These are phyloP conservation scores for Drechslera avenae DNA, from an alignment of 2,329 filamentous ascomycete genomes.

Conservation along the genomic window DNA sequence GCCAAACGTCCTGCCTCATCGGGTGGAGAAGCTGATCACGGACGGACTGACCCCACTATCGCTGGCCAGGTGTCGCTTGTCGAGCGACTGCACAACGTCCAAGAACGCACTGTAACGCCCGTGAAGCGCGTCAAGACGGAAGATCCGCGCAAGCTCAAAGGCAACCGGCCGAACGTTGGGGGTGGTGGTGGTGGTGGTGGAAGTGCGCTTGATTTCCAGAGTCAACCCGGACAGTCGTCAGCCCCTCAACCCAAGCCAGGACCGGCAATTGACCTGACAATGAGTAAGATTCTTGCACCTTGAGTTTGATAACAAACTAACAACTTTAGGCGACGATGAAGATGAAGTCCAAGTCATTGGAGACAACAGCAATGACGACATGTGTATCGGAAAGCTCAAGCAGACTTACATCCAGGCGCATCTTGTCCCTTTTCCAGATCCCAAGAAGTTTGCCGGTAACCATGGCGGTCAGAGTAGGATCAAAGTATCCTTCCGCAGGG, in stretches of 20 bases:
- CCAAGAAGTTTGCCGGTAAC: slow-evolving; percentile 64
- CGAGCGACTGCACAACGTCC: slow-evolving; percentile 76
- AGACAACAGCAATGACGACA: slow-evolving; percentile 69
- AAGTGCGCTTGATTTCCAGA: slow-evolving; percentile 52
- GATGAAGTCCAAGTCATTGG: slow-evolving; percentile 64
- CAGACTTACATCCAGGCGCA: slow-evolving; percentile 69
- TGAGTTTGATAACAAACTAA: slow-evolving; percentile 21
- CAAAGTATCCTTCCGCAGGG: slow-evolving; percentile 70
- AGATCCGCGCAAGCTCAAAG: slow-evolving; percentile 24
- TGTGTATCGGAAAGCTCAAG: slow-evolving; percentile 81
- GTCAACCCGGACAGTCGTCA: slow-evolving; percentile 27
- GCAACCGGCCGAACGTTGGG: slow-evolving; percentile 20
- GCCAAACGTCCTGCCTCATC: slow-evolving; percentile 41
- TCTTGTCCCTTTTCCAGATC: slow-evolving; percentile 70
- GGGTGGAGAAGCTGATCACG: slow-evolving; percentile 27
- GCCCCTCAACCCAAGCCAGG: slow-evolving; percentile 9
- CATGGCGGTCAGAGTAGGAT: slow-evolving; percentile 67
- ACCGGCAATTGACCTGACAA: slow-evolving; percentile 41
- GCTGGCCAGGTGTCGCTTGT: slow-evolving; percentile 66
- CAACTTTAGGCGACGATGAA: slow-evolving; percentile 61
- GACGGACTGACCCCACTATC: slow-evolving; percentile 26
- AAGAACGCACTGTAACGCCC: slow-evolving; percentile 66
- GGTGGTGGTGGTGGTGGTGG: slow-evolving; percentile 30
- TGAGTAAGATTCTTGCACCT: slow-evolving; percentile 32
- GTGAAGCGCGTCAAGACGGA: slow-evolving; percentile 42